phyloP scores from a whole-genome alignment of 352 stramenopile species.

The Halophytophthora polymorphica region DNA sequence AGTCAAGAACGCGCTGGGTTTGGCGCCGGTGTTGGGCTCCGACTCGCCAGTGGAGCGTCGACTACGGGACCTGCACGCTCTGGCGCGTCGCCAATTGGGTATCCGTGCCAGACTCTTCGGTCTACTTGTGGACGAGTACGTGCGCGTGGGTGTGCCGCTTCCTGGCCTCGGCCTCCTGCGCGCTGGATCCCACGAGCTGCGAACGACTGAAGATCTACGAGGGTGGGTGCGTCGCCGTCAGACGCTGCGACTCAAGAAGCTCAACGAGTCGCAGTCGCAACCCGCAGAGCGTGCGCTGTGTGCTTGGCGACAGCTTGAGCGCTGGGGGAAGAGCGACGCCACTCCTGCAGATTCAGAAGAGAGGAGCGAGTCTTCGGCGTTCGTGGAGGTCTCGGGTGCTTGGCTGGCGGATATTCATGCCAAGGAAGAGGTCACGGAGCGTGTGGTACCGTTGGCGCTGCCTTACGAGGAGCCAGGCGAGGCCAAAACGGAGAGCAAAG shows the following conservation, averaged over 20 bases:
- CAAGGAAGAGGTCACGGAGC: conserved; percentile 31
- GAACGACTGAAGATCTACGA: conserved; percentile 48
- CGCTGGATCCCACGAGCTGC: conserved; percentile 27
- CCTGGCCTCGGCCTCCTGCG: conserved; percentile 37
- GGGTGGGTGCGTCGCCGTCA: conserved; percentile 52
- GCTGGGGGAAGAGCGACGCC: conserved; percentile 15
- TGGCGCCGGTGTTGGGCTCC: conserved; percentile 33
- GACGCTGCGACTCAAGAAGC: conserved; percentile 33
- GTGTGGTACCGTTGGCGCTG: conserved; percentile 18
- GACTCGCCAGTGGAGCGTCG: conserved; percentile 36
- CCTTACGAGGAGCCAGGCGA: conserved; percentile 9
- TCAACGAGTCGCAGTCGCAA: conserved; percentile 13
- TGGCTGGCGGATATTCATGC: conserved; percentile 29
- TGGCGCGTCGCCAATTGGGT: conserved; percentile 42
- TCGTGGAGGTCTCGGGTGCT: conserved; percentile 2
- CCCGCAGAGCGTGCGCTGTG: conserved; percentile 23
- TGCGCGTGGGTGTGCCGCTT: conserved; percentile 54
- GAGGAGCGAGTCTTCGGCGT: neutral
- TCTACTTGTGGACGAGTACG: conserved; percentile 56
- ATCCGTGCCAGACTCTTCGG: conserved; percentile 56
- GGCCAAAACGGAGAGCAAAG: conserved; percentile 15
- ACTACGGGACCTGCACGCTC: conserved; percentile 46
- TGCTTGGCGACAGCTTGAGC: conserved; percentile 29
- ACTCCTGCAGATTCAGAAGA: neutral
- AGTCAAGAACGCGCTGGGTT: conserved; percentile 35